Evolutionary conservation across 768 basidiomycete genomes (phyloP), one percentile per base, ranked within the genome.

Genomic region (Imleria badia): DNA sequence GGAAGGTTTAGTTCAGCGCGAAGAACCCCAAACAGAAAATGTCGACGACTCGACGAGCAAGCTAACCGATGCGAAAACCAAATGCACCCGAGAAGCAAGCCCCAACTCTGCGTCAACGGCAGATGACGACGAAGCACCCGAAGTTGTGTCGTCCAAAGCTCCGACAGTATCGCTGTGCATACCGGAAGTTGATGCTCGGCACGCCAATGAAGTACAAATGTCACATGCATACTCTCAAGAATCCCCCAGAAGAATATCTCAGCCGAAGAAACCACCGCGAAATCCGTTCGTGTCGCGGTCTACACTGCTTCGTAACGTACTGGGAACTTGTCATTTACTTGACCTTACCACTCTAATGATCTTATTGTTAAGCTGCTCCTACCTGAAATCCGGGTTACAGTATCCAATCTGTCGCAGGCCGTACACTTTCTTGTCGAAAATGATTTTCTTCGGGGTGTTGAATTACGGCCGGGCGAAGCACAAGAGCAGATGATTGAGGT

Each of bases 351-450:
- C 6, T 44, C 65, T 66, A 39, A 66, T 40, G 15, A 31, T 50
- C 12, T 44, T 34, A 29, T 45, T 48, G 22, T 59, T 19, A 62
- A 94, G 91, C 74, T 97, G 13, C 78, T 97, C 6, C 75, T 87
- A 19, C 90, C 88, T 13, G 94, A 96, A 66, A 94, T 96, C 36
- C 83, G 87, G 29, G 78, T 90, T 59, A 95, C 94, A 0, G 80
- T 94, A 5, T 95, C 93, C 2, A 94, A 94, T 69, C 78, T 98
- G 6, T 94, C 94, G 0, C 95, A 98, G 69, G 92, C 91, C 6
- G 91, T 97, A 59, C 84, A 81, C 30, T 98, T 97, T 70, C 70
- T 96, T 17, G 93, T 91, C 1, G 89, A 90, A 56, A 97, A 98
- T 59, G 86, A 94, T 65, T 93, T 95, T 72, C 73, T 98, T 34